Conservation (phyloP, 2,329 filamentous ascomycete genomes). For the Neopestalotiopsis sp. region DNA sequence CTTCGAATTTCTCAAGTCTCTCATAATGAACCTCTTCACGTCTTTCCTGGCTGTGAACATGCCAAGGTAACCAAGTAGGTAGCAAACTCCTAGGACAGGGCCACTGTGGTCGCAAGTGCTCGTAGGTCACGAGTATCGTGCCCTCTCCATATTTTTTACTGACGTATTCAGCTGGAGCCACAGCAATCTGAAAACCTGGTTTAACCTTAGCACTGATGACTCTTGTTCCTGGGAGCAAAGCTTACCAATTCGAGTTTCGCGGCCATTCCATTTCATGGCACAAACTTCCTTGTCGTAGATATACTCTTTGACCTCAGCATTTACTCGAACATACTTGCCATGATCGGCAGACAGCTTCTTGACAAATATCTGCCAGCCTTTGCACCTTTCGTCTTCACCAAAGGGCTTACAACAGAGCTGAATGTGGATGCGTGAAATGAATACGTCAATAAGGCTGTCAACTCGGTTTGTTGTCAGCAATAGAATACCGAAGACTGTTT, state of each 20-base stretch:
- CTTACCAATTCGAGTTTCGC: conserved; percentile 29
- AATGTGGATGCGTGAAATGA: conserved; percentile 37
- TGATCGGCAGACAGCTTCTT: conserved; percentile 33
- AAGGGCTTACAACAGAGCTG: conserved; percentile 34
- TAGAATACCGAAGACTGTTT: conserved; percentile 31
- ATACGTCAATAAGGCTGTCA: conserved; percentile 42
- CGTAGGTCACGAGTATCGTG: conserved; percentile 29
- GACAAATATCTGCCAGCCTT: conserved; percentile 35
- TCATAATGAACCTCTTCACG: conserved; percentile 20
- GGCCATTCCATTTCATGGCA: conserved; percentile 27
- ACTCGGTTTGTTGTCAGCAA: conserved; percentile 39
- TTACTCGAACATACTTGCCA: conserved; percentile 28
- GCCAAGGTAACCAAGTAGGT: conserved; percentile 28
- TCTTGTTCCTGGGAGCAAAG: not conserved
- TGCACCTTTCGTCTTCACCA: conserved; percentile 28
- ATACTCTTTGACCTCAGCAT: conserved; percentile 28
- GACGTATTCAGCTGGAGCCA: conserved; percentile 37
- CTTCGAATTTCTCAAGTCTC: not conserved
- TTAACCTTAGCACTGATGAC: not conserved
- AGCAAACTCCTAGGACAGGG: conserved; percentile 35
- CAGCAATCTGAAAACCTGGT: conserved; percentile 36
- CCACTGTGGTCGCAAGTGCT: conserved; percentile 32
- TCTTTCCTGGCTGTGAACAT: conserved; percentile 24
- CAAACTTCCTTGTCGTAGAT: conserved; percentile 23
- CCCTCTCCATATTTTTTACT: conserved; percentile 33